Base-by-base conservation (phyloP, 1,284 basidiomycete genomes). In the Pyrrhoderma lamaoense region DNA sequence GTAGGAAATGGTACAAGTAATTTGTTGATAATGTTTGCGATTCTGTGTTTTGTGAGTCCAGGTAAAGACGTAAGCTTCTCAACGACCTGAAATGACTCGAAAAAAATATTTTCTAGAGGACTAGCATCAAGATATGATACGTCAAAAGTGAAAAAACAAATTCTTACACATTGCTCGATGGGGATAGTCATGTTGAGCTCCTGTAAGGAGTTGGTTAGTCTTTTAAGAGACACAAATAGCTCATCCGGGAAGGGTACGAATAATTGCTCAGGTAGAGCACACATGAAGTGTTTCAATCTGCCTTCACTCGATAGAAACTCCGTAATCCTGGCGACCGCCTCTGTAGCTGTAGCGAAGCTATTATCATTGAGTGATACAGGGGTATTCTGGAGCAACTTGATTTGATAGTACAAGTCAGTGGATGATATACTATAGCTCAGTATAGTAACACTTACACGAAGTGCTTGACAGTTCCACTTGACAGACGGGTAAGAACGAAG, bases 181-280 rank as follows among this genome's bases (percentile, higher is more conserved):
- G 37, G n/a, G 34, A 51, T 9, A 2, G 43, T 43, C 27, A 51
- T 43, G n/a, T 48, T 37, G 19, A 53, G 21, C 7, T 42, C 51
- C 23, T 37, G 38, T 14, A 47, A 40, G 2, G 39, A 47, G 3
- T 53, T 36, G 18, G 51, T 47, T 35, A 48, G 14, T 21, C 19
- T 42, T 16, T 42, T 38, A 8, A 47, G 19, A 11, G 39, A 34
- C 14, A 42, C 25, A 39, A 39, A 48, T 37, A 44, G 34, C 4
- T 18, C 40, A 8, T 53, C 39, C 14, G 49, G 42, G 1, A 51
- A 36, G 13, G 37, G 14, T 16, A 13, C 31, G 2, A 11, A 34
- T 43, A 46, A 40, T n/a, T 53, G 39, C 25, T 40, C 45, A 18
- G 38, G 51, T n/a, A 53, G 27, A 14, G 51, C 51, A 43, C 47